Conservation (phyloP, 441 rosid species). For the Arabidopsis hybrid region DNA sequence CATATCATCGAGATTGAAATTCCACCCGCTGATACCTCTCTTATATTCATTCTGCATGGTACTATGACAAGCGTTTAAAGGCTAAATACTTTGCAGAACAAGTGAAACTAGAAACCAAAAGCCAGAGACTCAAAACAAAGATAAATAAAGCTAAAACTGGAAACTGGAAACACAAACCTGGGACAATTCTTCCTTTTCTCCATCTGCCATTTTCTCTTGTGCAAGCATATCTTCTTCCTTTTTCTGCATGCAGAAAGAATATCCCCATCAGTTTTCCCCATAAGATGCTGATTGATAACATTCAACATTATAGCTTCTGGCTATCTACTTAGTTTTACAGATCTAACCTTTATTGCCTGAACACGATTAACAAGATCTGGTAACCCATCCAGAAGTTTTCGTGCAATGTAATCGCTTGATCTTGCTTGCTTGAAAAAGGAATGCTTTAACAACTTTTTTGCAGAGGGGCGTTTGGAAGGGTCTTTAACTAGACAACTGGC, state of each 20-base stretch:
- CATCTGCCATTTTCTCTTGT: constrained; percentile 98
- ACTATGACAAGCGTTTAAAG: constrained; percentile 44
- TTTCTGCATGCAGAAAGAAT: constrained; percentile 56
- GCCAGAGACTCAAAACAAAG: constrained; percentile 12
- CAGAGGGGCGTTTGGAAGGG: constrained; percentile 93
- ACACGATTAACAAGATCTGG: constrained; percentile 95
- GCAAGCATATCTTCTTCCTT: constrained; percentile 99
- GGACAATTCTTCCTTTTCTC: constrained; percentile 91
- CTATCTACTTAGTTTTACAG: constrained; percentile 8
- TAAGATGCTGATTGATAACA: constrained; percentile 6
- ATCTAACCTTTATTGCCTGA: constrained; percentile 77
- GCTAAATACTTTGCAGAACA: constrained; percentile 34
- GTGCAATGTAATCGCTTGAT: constrained; percentile 82
- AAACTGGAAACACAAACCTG: constrained; percentile 63
- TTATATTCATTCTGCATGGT: constrained; percentile 86
- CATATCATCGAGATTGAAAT: constrained; percentile 94
- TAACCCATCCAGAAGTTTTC: constrained; percentile 85
- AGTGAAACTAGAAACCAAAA: constrained; percentile 7
- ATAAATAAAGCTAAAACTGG: constrained; percentile 16
- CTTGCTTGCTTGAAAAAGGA: constrained; percentile 96
- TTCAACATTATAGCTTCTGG: constrained; percentile 1
- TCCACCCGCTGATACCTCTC: constrained; percentile 97
- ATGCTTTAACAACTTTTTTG: constrained; percentile 83
- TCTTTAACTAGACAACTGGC: constrained; percentile 99
- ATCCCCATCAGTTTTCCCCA: constrained; percentile 33